phyloP scores from a whole-genome alignment of 176 grass and related monocot genomes.

The Aegilops tauschii region DNA sequence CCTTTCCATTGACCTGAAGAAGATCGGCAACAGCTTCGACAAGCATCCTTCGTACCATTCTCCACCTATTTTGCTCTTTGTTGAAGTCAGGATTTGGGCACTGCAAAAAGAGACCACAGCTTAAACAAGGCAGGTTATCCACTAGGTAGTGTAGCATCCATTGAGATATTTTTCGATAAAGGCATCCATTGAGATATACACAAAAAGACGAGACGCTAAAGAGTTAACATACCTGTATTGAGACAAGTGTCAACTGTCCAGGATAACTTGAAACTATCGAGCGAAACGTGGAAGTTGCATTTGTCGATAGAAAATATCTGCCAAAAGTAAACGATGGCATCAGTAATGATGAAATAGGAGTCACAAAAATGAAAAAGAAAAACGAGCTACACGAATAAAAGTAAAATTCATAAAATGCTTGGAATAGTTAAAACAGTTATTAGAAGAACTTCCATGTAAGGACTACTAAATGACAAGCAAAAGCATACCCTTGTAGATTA shows the following conservation, averaged over 20 bases:
- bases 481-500: neutral
- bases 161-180: neutral
- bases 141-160: neutral
- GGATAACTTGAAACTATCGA: slow-evolving; percentile 89
- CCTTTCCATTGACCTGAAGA: slow-evolving; percentile 80
- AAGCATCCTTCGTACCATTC: slow-evolving; percentile 75
- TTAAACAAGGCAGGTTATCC: neutral
- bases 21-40: slow-evolving; percentile 80
- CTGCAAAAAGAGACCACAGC: slow-evolving; percentile 38
- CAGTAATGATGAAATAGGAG: slow-evolving; percentile 36
- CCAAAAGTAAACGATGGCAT: neutral
- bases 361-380: neutral
- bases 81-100: slow-evolving; percentile 93
- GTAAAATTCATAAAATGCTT: neutral
- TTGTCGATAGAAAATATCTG: slow-evolving; percentile 87
- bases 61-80: slow-evolving; percentile 71
- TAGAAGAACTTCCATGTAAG: neutral
- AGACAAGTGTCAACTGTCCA: slow-evolving; percentile 61
- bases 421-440: neutral
- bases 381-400: slow-evolving; percentile 4
- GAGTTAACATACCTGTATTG: slow-evolving; percentile 68
- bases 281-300: slow-evolving; percentile 89
- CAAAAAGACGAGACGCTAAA: slow-evolving; percentile 13
- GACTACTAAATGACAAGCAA: neutral
- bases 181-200: neutral